A percentile compares a stretch with the other conserved stretches of the same genome.
These are phyloP conservation scores for Candida montana DNA, from an alignment of 805 yeast species.

Conservation along the genomic window DNA sequence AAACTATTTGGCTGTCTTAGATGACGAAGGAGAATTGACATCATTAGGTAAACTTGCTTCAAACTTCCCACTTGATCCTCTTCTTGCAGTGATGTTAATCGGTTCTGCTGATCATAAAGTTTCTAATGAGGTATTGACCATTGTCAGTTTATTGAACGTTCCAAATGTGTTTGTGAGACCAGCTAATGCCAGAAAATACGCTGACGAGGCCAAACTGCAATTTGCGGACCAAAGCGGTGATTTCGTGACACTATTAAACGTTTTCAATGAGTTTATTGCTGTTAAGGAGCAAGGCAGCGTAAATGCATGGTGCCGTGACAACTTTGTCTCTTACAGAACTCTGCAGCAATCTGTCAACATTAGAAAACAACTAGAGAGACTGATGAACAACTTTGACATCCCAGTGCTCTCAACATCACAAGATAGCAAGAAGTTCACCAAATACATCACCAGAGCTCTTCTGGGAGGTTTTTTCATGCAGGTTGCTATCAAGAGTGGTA, in stretches of 20 bases:
- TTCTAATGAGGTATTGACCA: constrained; percentile 81
- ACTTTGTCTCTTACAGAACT: constrained; percentile 79
- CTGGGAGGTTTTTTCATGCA: constrained; percentile 97
- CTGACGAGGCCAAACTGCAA: constrained; percentile 81
- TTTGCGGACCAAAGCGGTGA: constrained; percentile 96
- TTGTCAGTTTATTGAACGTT: constrained; percentile 86
- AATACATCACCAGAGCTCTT: constrained; percentile 78
- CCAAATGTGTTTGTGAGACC: constrained; percentile 96
- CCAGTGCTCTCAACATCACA: constrained; percentile 65
- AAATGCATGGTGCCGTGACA: constrained; percentile 87
- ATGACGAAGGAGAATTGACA: constrained; percentile 88
- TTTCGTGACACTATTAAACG: constrained; percentile 85
- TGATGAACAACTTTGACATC: constrained; percentile 78
- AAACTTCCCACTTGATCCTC: constrained; percentile 92
- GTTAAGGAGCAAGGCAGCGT: constrained; percentile 70
- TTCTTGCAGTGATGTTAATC: constrained; percentile 88
- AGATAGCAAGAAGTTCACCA: constrained; percentile 63
- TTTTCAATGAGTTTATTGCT: constrained; percentile 73
- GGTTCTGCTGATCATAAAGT: constrained; percentile 82
- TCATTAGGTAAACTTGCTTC: constrained; percentile 87
- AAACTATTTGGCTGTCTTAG: constrained; percentile 82
- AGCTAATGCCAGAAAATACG: constrained; percentile 75
- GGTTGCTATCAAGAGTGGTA: constrained; percentile 88
- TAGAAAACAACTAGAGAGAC: constrained; percentile 71
- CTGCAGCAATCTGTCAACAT: constrained; percentile 83